Percentiles rank a stretch among this genome's conserved stretches.
Evolutionary conservation across 305 asterid species (phyloP).

Genomic region (Solanum hybrid): DNA sequence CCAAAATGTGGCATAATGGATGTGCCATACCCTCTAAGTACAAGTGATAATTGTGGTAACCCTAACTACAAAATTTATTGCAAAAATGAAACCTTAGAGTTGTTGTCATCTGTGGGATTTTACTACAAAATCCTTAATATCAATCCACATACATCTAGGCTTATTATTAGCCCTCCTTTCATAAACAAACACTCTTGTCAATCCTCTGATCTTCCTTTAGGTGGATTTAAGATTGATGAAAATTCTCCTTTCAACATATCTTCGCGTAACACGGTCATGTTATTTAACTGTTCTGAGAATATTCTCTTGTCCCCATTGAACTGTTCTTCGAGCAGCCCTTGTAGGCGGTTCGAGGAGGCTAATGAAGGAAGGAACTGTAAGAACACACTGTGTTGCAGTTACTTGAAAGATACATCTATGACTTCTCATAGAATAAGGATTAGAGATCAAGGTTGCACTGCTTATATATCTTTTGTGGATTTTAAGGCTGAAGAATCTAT

Average conservation of each 20-base stretch:
- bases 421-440: conserved; percentile 26
- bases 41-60: conserved; percentile 27
- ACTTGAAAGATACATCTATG: conserved; percentile 31
- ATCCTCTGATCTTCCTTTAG: conserved; percentile 23
- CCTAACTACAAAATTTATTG: conserved; percentile 21
- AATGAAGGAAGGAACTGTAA: conserved; percentile 12
- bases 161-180: conserved; percentile 23
- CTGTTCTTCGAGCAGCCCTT: conserved; percentile 31
- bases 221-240: conserved; percentile 26
- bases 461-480: conserved; percentile 28
- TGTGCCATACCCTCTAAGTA: conserved; percentile 36
- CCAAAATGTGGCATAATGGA: conserved; percentile 31
- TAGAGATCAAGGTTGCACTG: conserved; percentile 30
- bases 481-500: conserved; percentile 10
- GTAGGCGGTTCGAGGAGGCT: conserved; percentile 18
- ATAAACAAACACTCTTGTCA: conserved; percentile 14
- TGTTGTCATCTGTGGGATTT: conserved; percentile 15
- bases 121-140: conserved; percentile 27
- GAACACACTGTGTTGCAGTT: conserved; percentile 27
- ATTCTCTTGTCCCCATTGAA: conserved; percentile 26
- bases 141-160: conserved; percentile 12
- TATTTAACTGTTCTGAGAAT: conserved; percentile 26
- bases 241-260: conserved; percentile 38
- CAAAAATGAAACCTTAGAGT: conserved; percentile 12
- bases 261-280: conserved; percentile 26